These are phyloP conservation scores for Wickerhamomyces sydowiorum DNA, from an alignment of 805 yeast genomes.

Conservation along the genomic window DNA sequence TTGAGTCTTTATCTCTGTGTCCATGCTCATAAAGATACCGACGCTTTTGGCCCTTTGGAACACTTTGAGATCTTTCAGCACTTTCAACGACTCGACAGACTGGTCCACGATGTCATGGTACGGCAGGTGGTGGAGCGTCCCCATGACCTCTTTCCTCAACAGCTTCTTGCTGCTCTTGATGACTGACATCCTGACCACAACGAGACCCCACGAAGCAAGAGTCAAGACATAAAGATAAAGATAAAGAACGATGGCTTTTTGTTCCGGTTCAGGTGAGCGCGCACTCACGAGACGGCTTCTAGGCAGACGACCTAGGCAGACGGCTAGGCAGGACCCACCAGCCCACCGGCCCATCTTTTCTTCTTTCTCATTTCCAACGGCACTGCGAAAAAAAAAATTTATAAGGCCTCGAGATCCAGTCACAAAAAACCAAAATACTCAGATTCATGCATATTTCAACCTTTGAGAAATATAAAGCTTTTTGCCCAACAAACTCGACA, in stretches of 20 bases:
- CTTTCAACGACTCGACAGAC: slow-evolving; percentile 17
- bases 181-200: not conserved
- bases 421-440: too few relatives aligned
- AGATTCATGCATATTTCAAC: too few relatives aligned
- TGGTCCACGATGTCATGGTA: slow-evolving; percentile 19
- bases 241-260: too few relatives aligned
- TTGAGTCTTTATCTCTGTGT: slow-evolving; percentile 63
- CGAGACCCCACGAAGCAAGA: too few relatives aligned
- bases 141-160: slow-evolving; percentile 18
- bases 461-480: not conserved
- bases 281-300: too few relatives aligned
- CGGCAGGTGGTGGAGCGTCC: slow-evolving; percentile 11
- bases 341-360: not conserved
- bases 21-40: slow-evolving; percentile 78
- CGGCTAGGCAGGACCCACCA: not conserved
- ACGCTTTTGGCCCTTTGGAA: slow-evolving; percentile 42
- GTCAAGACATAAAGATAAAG: too few relatives aligned
- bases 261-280: too few relatives aligned
- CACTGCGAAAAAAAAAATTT: not conserved
- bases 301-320: too few relatives aligned
- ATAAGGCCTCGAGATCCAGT: not conserved
- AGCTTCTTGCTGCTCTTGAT: slow-evolving; percentile 11
- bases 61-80: slow-evolving; percentile 17
- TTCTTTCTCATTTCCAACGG: not conserved
- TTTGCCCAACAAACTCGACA: not conserved